These are phyloP conservation scores for Thelonectria rubi DNA, from an alignment of 2,329 filamentous ascomycete genomes.

Conservation along the genomic window DNA sequence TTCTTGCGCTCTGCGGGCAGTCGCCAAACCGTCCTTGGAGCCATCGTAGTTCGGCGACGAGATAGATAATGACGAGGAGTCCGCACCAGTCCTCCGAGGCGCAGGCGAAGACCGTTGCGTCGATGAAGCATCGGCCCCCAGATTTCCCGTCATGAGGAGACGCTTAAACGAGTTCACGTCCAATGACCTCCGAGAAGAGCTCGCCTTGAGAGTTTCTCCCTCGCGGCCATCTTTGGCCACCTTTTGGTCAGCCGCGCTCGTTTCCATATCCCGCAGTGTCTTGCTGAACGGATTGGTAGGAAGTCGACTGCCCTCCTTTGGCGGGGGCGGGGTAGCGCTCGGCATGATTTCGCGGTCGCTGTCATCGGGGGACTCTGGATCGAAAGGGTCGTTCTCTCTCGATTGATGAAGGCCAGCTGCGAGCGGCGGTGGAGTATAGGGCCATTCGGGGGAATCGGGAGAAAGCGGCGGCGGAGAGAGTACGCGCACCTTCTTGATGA, in stretches of 20 bases:
- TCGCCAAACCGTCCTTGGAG: constrained; percentile 19
- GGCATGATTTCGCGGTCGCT: constrained; percentile 41
- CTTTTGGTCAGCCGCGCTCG: constrained; percentile 44
- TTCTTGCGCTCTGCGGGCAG: constrained; percentile 31
- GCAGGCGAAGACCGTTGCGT: constrained; percentile 23
- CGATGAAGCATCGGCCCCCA: constrained; percentile 43
- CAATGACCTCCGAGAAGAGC: constrained; percentile 58
- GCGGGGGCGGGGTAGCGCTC: constrained; percentile 39
- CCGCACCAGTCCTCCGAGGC: constrained; percentile 16
- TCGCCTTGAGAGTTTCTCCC: constrained; percentile 46
- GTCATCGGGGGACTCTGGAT: constrained; percentile 40
- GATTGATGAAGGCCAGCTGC: constrained; percentile 40
- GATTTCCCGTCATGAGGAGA: constrained; percentile 77
- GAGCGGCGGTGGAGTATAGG: constrained; percentile 44
- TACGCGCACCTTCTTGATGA: constrained; percentile 73
- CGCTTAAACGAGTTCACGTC: constrained; percentile 83
- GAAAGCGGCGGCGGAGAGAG: constrained; percentile 71
- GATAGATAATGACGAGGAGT: constrained; percentile 31
- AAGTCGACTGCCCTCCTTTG: constrained; percentile 30
- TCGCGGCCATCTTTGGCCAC: constrained; percentile 45
- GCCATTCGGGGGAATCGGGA: constrained; percentile 58
- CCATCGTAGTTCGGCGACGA: constrained; percentile 31
- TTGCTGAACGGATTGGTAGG: constrained; percentile 61
- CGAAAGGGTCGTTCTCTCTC: constrained; percentile 47
- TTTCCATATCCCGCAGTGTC: constrained; percentile 62